These are phyloP conservation scores for Persicaria tinctoria DNA, from an alignment of 148 eudicot species.

Conservation along the genomic window DNA sequence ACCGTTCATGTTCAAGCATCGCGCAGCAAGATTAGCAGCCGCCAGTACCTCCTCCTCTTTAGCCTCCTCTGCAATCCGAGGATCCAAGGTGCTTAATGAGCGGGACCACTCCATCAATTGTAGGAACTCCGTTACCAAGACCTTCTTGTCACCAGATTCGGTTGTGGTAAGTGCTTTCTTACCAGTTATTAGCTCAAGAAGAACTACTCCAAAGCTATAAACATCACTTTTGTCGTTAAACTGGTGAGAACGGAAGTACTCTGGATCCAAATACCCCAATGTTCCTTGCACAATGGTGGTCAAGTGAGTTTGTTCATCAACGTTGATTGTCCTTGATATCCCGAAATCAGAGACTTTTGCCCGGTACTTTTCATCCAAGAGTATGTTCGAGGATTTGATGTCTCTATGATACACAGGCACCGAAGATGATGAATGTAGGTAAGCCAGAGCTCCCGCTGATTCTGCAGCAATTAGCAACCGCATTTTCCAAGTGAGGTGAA, in stretches of 20 bases:
- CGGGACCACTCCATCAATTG: neutral
- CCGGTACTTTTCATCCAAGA: neutral
- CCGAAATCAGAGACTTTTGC: neutral
- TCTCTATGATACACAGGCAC: neutral
- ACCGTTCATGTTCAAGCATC: conserved; percentile 16
- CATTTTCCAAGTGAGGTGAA: neutral
- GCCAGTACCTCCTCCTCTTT: conserved; percentile 8
- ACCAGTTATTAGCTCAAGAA: neutral
- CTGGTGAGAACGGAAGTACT: neutral
- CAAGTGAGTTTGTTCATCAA: conserved; percentile 2
- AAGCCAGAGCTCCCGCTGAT: neutral
- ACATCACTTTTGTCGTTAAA: neutral
- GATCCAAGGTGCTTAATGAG: conserved; percentile 5
- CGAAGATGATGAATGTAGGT: neutral
- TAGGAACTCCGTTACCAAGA: neutral
- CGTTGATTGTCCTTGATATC: neutral
- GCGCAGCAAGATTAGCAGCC: conserved; percentile 15
- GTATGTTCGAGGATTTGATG: neutral
- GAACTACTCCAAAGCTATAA: neutral
- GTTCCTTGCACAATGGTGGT: neutral
- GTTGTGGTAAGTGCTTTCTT: neutral
- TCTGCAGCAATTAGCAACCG: neutral
- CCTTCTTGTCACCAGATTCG: neutral
- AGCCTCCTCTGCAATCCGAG: conserved; percentile 19
- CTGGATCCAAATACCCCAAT: neutral